Conservation (phyloP, 2,329 filamentous ascomycete genomes). For the Lachnellula hyalina region DNA sequence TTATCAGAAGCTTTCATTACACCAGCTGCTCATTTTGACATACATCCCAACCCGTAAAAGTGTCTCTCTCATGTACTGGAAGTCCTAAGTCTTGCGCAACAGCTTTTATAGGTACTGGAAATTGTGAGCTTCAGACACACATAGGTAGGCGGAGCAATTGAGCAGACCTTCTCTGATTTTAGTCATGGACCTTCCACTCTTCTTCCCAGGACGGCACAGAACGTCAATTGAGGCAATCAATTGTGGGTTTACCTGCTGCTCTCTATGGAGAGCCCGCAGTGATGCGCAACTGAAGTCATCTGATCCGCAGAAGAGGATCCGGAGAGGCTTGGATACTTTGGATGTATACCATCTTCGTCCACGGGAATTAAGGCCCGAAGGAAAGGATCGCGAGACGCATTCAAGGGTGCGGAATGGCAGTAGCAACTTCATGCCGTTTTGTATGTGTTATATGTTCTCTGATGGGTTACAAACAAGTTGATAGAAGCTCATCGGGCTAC, state of each 20-base stretch:
- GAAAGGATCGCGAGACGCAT: background rate
- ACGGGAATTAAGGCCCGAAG: background rate
- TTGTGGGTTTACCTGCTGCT: conserved; percentile 46
- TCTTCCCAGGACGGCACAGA: conserved; percentile 73
- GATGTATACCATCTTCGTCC: background rate
- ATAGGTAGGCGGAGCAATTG: background rate
- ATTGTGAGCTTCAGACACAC: background rate
- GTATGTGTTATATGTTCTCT: background rate
- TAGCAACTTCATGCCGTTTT: background rate
- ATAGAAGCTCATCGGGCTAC: too few species aligned
- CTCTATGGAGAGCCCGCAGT: conserved; percentile 61
- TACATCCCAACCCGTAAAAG: conserved; percentile 77
- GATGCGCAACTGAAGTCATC: conserved; percentile 84
- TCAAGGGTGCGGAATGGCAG: background rate
- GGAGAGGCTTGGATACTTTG: conserved; percentile 50
- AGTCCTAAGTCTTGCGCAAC: conserved; percentile 60
- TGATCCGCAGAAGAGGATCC: conserved; percentile 90
- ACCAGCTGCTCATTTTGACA: conserved; percentile 25
- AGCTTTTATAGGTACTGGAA: conserved; percentile 65
- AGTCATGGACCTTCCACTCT: conserved; percentile 69
- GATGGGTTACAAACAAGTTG: too few species aligned
- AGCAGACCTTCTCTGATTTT: conserved; percentile 30
- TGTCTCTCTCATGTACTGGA: conserved; percentile 68
- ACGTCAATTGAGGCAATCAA: conserved; percentile 77
- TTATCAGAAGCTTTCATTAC: background rate